Evolutionary conservation across 2,329 filamentous ascomycete species (phyloP), one percentile per base, ranked within the genome.

Genomic region (Xylariaceae sp.): DNA sequence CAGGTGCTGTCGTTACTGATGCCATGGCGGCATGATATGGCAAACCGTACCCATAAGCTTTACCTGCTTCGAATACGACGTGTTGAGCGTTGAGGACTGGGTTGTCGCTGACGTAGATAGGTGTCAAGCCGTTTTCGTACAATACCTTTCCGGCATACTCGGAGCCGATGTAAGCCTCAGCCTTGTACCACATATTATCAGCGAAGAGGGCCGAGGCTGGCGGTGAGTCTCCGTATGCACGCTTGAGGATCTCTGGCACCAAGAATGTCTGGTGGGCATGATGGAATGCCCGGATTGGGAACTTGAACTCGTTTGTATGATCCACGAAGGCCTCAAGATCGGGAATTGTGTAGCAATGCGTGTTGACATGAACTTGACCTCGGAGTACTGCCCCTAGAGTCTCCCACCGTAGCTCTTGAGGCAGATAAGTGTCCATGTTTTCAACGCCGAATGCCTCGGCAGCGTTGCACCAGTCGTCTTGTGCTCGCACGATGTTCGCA

Each of bases 141-240:
- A 87, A 69, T 3, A 79, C 70, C 56, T 83, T 85, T 19, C 81
- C 82, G 2, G 82, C 81, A 44, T 76, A 76, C 56, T 85, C 79
- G 9, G 79, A 83, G 0, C 74, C 82, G 4, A 76, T 66, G 50
- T 82, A 84, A 0, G 81, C 67, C 62, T 87, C 83, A 1, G 75
- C 69, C 62, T 87, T 85, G 71, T 85, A 87, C 59, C 77, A 83
- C 78, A 85, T 85, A 56, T 81, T 84, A 54, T 86, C 81, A 9
- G 83, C 81, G 51, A 87, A 87, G 3, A 85, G 64, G n/a, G 76
- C 82, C 13, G 70, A 74, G 3, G 72, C 75, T n/a, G 74, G 76
- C 13, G 74, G 60, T 0, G 68, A 67, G 11, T 68, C 71, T 12
- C 77, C 76, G 63, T 70, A 80, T 1, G 73, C 72, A 37, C 76